These are phyloP conservation scores for Solanum microdontum DNA, from an alignment of 257 asterid species.

Conservation along the genomic window DNA sequence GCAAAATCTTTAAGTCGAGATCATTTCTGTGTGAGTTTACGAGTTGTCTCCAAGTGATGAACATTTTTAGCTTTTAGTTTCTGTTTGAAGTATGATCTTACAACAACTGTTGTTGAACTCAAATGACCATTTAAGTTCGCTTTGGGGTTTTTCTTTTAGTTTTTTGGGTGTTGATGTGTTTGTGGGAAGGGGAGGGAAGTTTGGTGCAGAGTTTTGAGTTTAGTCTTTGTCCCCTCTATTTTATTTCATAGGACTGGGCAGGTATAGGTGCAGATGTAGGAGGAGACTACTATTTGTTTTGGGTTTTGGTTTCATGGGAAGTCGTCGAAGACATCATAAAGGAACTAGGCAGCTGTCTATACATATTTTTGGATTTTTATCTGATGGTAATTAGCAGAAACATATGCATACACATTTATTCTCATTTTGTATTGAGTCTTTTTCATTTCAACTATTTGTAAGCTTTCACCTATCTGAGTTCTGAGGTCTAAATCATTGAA, in stretches of 20 bases:
- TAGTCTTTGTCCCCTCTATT: background rate
- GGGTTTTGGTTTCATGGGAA: background rate
- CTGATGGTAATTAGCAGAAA: background rate
- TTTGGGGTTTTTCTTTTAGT: background rate
- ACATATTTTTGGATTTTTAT: background rate
- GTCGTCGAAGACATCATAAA: background rate
- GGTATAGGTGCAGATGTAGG: background rate
- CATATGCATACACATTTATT: background rate
- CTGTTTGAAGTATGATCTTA: background rate
- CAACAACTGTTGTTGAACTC: background rate
- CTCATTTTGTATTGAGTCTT: background rate
- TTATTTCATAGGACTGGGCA: background rate
- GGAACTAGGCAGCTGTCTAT: background rate
- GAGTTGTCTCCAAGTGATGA: background rate
- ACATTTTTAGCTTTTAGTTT: background rate
- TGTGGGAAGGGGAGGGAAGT: background rate
- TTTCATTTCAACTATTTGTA: background rate
- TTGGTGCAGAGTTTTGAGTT: background rate
- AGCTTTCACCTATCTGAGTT: background rate
- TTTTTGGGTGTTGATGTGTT: background rate
- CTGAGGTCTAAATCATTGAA: background rate
- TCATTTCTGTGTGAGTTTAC: background rate
- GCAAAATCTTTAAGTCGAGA: background rate
- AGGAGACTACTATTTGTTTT: background rate
- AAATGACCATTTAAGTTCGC: background rate